Evolutionary conservation across 192 early-diverging fungal genomes (phyloP).

Genomic region (Coemansia sp.): DNA sequence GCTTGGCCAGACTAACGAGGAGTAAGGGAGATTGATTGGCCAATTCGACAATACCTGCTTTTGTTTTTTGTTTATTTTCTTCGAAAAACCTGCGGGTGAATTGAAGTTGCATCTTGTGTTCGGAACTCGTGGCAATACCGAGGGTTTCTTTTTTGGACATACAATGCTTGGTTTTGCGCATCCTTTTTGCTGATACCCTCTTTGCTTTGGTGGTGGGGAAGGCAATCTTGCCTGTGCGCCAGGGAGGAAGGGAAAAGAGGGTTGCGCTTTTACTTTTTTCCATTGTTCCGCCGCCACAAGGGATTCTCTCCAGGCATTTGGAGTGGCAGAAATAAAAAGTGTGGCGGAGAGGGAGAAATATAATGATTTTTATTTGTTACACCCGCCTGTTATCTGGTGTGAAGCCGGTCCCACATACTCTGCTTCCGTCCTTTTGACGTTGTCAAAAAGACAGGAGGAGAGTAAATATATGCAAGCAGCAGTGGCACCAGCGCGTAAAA

Average conservation of each 20-base stretch:
- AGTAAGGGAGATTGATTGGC: background rate
- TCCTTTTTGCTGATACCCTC: conserved; percentile 4
- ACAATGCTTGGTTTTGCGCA: background rate
- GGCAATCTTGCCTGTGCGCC: conserved; percentile 1
- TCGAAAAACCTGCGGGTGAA: conserved; percentile 1
- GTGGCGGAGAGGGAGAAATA: background rate
- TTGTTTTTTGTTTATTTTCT: background rate
- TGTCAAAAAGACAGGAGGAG: background rate
- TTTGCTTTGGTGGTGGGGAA: too few relatives aligned
- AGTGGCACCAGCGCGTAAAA: background rate
- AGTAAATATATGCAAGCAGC: background rate
- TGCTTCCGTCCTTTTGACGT: background rate
- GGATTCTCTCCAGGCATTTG: conserved; percentile 5
- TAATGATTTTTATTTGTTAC: too few relatives aligned
- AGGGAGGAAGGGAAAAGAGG: background rate
- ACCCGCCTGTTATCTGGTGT: too few relatives aligned
- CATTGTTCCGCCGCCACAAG: conserved; percentile 7
- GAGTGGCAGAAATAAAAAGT: background rate
- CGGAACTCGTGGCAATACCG: conserved; percentile 2
- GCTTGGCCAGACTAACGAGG: background rate
- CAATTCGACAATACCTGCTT: background rate
- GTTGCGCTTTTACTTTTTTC: background rate
- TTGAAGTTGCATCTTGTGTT: conserved; percentile 1
- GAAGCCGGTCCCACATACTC: background rate
- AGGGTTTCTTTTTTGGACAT: background rate